Evolutionary conservation across 352 stramenopile genomes (phyloP).

Genomic region (Pythium myriotylum): DNA sequence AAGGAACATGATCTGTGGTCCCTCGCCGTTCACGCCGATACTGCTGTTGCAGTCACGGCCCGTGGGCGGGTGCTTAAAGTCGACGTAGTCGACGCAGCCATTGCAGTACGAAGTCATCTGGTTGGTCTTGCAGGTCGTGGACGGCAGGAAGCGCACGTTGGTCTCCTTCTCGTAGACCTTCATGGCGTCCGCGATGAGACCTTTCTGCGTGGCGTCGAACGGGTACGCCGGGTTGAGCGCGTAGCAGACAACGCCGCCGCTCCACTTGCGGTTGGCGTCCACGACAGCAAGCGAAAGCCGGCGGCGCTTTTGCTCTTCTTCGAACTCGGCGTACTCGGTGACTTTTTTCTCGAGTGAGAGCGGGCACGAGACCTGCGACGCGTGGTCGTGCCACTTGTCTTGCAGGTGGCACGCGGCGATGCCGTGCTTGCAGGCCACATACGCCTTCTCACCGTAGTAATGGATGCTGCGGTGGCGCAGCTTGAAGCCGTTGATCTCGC

Average conservation of each 20-base stretch:
- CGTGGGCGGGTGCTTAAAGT: slow-evolving; percentile 74
- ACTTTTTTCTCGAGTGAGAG: slow-evolving; percentile 29
- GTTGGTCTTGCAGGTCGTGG: slow-evolving; percentile 49
- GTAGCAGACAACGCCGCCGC: slow-evolving; percentile 75
- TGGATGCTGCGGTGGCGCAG: slow-evolving; percentile 66
- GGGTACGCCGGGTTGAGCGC: slow-evolving; percentile 64
- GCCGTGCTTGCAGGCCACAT: slow-evolving; percentile 70
- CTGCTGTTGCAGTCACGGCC: slow-evolving; percentile 80
- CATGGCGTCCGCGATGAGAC: slow-evolving; percentile 73
- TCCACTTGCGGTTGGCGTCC: slow-evolving; percentile 63
- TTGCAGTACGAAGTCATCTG: slow-evolving; percentile 54
- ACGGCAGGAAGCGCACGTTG: slow-evolving; percentile 74
- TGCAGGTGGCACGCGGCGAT: slow-evolving; percentile 66
- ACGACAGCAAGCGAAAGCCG: slow-evolving; percentile 70
- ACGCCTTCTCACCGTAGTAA: slow-evolving; percentile 73
- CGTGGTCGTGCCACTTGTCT: slow-evolving; percentile 58
- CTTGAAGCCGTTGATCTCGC: slow-evolving; percentile 55
- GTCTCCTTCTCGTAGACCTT: slow-evolving; percentile 60
- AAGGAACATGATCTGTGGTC: slow-evolving; percentile 71
- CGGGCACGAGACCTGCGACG: slow-evolving; percentile 64
- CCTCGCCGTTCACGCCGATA: slow-evolving; percentile 68
- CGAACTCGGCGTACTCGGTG: slow-evolving; percentile 16
- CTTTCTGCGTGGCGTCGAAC: slow-evolving; percentile 56
- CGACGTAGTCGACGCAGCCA: slow-evolving; percentile 68
- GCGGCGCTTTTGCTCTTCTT: slow-evolving; percentile 36